These are phyloP conservation scores for Sugiyamaella valdiviana DNA, from an alignment of 805 yeast genomes.

Conservation along the genomic window DNA sequence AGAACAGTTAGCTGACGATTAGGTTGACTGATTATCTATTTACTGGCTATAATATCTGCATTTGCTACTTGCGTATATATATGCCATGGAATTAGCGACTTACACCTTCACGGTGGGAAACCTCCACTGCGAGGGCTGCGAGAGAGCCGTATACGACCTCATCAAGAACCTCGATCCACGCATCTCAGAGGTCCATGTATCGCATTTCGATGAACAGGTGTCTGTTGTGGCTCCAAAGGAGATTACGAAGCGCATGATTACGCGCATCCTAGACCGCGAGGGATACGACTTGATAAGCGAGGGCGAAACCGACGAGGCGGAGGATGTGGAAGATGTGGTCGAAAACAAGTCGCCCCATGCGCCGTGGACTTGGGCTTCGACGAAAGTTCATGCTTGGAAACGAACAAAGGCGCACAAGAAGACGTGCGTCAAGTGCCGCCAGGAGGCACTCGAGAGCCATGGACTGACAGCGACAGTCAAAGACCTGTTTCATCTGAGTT, in stretches of 20 bases:
- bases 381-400: constrained; percentile 2
- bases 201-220: constrained; percentile 24
- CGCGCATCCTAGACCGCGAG: constrained; percentile 17
- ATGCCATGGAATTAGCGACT: constrained; percentile 8
- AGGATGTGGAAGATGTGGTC: neutral
- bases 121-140: constrained; percentile 53
- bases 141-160: constrained; percentile 31
- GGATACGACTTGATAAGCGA: constrained; percentile 25
- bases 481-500: neutral
- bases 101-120: constrained; percentile 35
- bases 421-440: constrained; percentile 16
- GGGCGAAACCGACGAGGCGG: constrained; percentile 8
- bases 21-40: neutral
- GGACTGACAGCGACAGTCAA: neutral
- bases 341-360: neutral
- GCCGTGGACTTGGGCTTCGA: neutral
- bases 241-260: constrained; percentile 13
- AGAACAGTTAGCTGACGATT: neutral
- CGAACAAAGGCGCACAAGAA: constrained; percentile 9
- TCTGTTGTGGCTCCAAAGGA: constrained; percentile 24
- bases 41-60: neutral
- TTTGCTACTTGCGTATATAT: neutral
- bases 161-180: constrained; percentile 26
- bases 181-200: constrained; percentile 17
- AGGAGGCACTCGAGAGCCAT: constrained; percentile 7